A percentile compares a stretch with the other conserved stretches of the same genome.
These are phyloP conservation scores for Pisolithus sp. DNA, from an alignment of 768 basidiomycete species.

Conservation along the genomic window DNA sequence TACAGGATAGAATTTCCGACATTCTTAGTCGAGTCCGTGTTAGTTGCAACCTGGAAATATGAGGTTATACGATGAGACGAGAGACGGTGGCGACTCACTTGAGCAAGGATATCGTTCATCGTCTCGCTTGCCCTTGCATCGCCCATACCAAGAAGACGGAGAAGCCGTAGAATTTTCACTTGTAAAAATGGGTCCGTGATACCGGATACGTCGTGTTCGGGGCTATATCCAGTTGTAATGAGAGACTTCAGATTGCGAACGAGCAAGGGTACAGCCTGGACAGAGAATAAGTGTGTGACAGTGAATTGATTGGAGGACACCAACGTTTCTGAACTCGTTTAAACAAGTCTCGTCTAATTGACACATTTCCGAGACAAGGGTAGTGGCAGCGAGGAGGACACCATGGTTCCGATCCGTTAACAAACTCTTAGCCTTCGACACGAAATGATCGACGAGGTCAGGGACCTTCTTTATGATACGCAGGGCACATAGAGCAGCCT, in stretches of 20 bases:
- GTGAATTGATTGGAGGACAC: constrained; percentile 17
- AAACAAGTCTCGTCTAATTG: constrained; percentile 64
- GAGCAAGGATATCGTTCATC: constrained; percentile 98
- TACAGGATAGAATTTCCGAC: constrained; percentile 98
- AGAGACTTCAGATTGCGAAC: constrained; percentile 93
- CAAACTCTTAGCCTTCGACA: constrained; percentile 79
- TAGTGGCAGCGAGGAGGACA: constrained; percentile 89
- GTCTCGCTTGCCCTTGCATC: constrained; percentile 85
- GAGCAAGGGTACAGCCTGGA: constrained; percentile 82
- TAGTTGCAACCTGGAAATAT: constrained; percentile 81
- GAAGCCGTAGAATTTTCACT: constrained; percentile 84
- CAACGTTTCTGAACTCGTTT: constrained; percentile 86
- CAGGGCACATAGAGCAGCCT: constrained; percentile 95
- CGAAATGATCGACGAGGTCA: constrained; percentile 91
- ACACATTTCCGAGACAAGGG: constrained; percentile 93
- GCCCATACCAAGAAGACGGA: constrained; percentile 82
- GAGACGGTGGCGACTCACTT: constrained; percentile 40
- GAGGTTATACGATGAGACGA: constrained; percentile 1
- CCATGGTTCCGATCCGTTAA: constrained; percentile 96
- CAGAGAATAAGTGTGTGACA: constrained; percentile 6
- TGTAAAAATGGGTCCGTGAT: constrained; percentile 97
- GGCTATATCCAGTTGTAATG: constrained; percentile 94
- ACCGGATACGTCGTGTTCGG: constrained; percentile 98
- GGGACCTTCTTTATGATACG: constrained; percentile 95
- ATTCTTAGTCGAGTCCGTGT: constrained; percentile 96